A percentile compares a stretch with the other conserved stretches of the same genome.
Conservation (phyloP, 2,329 filamentous ascomycete species). For the Pseudogymnoascus sp. region DNA sequence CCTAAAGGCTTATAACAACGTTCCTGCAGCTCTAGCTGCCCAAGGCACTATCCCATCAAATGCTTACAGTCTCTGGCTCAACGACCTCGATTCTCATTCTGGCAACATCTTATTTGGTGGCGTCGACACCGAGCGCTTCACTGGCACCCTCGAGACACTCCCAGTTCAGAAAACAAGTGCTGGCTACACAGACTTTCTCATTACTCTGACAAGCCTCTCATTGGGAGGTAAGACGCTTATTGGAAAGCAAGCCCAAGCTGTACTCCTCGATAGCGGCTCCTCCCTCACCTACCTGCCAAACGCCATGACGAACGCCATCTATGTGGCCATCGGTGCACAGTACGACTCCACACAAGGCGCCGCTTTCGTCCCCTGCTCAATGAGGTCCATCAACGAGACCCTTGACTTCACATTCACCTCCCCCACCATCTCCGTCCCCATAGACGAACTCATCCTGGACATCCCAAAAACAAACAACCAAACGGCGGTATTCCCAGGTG, state of each 20-base stretch:
- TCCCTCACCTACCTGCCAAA: constrained; percentile 61
- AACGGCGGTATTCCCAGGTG: constrained; percentile 45
- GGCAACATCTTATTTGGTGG: constrained; percentile 70
- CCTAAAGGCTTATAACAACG: constrained; percentile 53
- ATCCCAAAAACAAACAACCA: constrained; percentile 37
- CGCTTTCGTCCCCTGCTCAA: constrained; percentile 55
- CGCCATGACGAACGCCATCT: constrained; percentile 45
- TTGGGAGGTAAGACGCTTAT: constrained; percentile 38
- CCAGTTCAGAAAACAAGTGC: constrained; percentile 52
- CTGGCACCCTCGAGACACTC: constrained; percentile 55
- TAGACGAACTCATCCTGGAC: constrained; percentile 53
- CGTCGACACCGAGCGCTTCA: constrained; percentile 58
- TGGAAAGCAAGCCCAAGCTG: constrained; percentile 47
- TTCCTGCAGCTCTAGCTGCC: constrained; percentile 57
- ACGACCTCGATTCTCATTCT: constrained; percentile 57
- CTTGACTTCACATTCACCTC: constrained; percentile 49
- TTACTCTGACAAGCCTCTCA: constrained; percentile 56
- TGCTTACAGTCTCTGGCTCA: constrained; percentile 68
- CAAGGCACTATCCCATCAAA: constrained; percentile 55
- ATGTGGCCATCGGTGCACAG: constrained; percentile 48
- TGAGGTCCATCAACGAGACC: constrained; percentile 34
- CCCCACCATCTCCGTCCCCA: constrained; percentile 45
- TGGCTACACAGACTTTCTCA: constrained; percentile 53
- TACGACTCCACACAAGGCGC: constrained; percentile 45
- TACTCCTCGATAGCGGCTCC: constrained; percentile 64